Evolutionary conservation across 1,284 basidiomycete genomes (phyloP).

Genomic region (Sutorius eximius): DNA sequence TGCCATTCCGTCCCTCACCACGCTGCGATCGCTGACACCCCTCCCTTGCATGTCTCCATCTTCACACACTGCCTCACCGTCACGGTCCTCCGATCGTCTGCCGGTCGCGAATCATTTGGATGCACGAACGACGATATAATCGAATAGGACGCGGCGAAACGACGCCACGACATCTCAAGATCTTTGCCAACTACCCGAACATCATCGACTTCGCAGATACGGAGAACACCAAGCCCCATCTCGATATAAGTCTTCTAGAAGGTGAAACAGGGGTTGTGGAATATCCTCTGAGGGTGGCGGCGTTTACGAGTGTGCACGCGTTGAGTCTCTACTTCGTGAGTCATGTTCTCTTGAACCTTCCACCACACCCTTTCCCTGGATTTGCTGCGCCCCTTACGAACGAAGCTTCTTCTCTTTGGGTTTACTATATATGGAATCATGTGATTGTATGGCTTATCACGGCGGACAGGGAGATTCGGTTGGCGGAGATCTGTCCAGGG

Average conservation of each 20-base stretch:
- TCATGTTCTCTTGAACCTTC: constrained; percentile 8
- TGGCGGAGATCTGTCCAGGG: constrained; percentile 58
- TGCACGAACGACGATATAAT: constrained; percentile 9
- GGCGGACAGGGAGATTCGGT: constrained; percentile 58
- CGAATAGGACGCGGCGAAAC: constrained; percentile 64
- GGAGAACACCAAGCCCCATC: constrained; percentile 63
- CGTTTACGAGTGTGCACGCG: constrained; percentile 72
- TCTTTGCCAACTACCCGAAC: constrained; percentile 68
- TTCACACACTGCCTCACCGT: constrained; percentile 5
- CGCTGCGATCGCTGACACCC: constrained; percentile 7
- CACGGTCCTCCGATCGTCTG: constrained; percentile 6
- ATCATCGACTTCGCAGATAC: constrained; percentile 77
- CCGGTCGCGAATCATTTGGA: constrained; percentile 1
- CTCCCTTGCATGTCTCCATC: constrained; percentile 7
- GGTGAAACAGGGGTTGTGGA: constrained; percentile 66
- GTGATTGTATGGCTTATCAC: constrained; percentile 15
- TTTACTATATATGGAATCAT: constrained; percentile 23
- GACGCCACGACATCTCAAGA: constrained; percentile 62
- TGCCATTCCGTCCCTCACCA: constrained; percentile 5
- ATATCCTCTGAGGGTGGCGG: constrained; percentile 73
- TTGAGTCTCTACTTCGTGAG: constrained; percentile 79
- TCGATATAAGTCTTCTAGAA: constrained; percentile 69
- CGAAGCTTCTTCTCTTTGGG: constrained; percentile 15
- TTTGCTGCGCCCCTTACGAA: constrained; percentile 1
- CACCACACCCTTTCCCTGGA: constrained; percentile 16